phyloP scores from a whole-genome alignment of 176 grass and related monocot genomes.

The Lolium rigidum region DNA sequence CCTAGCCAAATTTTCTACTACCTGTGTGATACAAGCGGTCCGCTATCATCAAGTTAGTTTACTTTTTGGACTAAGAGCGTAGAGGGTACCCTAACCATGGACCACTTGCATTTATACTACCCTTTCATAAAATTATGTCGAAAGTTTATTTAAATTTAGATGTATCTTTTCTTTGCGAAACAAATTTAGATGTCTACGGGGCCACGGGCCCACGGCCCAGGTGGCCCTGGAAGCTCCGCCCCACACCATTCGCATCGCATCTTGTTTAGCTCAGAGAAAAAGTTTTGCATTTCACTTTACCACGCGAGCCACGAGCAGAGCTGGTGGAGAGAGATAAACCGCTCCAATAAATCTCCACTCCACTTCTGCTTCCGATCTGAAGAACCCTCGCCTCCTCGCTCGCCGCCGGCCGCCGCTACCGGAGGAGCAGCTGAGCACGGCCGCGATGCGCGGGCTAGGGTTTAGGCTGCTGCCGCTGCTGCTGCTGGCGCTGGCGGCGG shows the following conservation, averaged over 20 bases:
- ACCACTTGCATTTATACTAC: no score
- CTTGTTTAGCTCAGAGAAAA: not conserved
- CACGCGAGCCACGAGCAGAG: constrained; percentile 18
- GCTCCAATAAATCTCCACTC: constrained; percentile 16
- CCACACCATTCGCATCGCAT: not conserved
- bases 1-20: no score
- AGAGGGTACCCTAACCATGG: no score
- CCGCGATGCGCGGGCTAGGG: constrained; percentile 47
- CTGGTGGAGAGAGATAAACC: not conserved
- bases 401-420: constrained; percentile 2
- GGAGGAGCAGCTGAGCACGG: not conserved
- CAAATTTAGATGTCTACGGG: no score
- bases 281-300: not conserved
- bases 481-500: constrained; percentile 16
- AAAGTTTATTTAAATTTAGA: no score
- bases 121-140: no score
- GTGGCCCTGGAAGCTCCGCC: not conserved
- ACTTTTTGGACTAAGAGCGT: no score
- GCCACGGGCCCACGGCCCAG: no score
- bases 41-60: no score
- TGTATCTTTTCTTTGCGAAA: no score
- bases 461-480: not conserved
- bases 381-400: constrained; percentile 23
- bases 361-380: constrained; percentile 42
- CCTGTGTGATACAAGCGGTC: no score